A percentile compares a stretch with the other conserved stretches of the same genome.
Conservation (phyloP, 805 yeast species). For the Lachancea quebecensis region DNA sequence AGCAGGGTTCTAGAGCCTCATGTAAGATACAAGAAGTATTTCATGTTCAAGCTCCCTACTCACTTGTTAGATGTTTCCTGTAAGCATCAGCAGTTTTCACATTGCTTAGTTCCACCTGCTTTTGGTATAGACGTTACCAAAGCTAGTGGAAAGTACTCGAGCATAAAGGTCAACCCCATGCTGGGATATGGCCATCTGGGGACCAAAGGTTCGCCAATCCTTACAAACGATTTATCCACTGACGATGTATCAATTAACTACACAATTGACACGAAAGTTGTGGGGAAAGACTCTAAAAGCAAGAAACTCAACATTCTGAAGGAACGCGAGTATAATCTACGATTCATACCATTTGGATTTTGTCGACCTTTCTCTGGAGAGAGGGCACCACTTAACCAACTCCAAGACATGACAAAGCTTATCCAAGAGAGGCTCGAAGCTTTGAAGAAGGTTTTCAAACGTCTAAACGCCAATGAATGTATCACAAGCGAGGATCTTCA, state of each 20-base stretch:
- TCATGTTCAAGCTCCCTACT: conserved; percentile 52
- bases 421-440: conserved; percentile 26
- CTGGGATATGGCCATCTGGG: conserved; percentile 47
- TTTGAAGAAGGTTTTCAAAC: conserved; percentile 18
- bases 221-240: conserved; percentile 44
- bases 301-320: conserved; percentile 29
- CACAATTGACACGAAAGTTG: conserved; percentile 49
- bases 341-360: conserved; percentile 38
- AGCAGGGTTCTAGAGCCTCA: conserved; percentile 44
- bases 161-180: conserved; percentile 28
- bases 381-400: conserved; percentile 17
- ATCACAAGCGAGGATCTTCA: conserved; percentile 24
- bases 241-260: conserved; percentile 44
- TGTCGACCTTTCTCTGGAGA: conserved; percentile 18
- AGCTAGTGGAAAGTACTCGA: conserved; percentile 27
- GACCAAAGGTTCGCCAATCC: conserved; percentile 46
- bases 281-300: conserved; percentile 37
- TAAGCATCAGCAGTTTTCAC: conserved; percentile 37
- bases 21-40: conserved; percentile 48
- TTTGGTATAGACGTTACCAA: conserved; percentile 33
- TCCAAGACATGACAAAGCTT: conserved; percentile 18
- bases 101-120: conserved; percentile 37
- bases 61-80: conserved; percentile 48
- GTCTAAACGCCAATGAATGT: conserved; percentile 18
- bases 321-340: conserved; percentile 32